Conservation (phyloP, 148 eudicot species). For the Rhododendron kiyosumense region DNA sequence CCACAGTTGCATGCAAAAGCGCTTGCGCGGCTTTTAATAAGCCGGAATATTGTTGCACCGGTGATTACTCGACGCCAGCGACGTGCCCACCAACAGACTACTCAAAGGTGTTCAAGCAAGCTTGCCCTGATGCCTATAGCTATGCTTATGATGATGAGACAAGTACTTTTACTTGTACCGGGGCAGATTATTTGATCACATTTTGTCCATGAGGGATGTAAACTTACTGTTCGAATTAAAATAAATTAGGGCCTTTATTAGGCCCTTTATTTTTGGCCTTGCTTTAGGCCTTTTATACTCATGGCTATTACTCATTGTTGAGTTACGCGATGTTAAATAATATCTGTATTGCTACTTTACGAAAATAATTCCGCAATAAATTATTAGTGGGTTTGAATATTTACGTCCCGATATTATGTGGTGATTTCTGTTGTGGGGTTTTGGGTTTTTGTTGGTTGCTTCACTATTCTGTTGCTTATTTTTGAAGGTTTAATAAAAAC, state of each 20-base stretch:
- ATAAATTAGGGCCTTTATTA: too few relatives aligned
- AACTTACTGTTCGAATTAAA: not conserved
- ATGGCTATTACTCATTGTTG: too few relatives aligned
- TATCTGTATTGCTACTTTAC: not conserved
- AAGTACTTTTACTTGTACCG: constrained; percentile 78
- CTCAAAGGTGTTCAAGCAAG: constrained; percentile 61
- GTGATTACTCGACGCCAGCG: constrained; percentile 47
- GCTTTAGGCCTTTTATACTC: too few relatives aligned
- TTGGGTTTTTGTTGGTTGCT: not conserved
- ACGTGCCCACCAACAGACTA: constrained; percentile 58
- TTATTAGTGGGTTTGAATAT: not conserved
- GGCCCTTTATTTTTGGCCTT: too few relatives aligned
- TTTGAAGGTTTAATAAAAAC: too few relatives aligned
- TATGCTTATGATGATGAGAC: constrained; percentile 81
- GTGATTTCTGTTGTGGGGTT: not conserved
- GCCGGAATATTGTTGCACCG: constrained; percentile 70
- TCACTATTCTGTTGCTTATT: not conserved
- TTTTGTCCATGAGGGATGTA: constrained; percentile 46
- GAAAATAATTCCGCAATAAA: not conserved
- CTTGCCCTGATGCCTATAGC: constrained; percentile 78
- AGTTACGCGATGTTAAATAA: too few relatives aligned
- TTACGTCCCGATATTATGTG: not conserved
- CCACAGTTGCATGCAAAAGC: constrained; percentile 60
- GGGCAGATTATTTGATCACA: constrained; percentile 60
- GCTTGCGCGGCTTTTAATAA: constrained; percentile 53